These are phyloP conservation scores for Biscogniauxia marginata DNA, from an alignment of 2,329 filamentous ascomycete genomes.

Conservation along the genomic window DNA sequence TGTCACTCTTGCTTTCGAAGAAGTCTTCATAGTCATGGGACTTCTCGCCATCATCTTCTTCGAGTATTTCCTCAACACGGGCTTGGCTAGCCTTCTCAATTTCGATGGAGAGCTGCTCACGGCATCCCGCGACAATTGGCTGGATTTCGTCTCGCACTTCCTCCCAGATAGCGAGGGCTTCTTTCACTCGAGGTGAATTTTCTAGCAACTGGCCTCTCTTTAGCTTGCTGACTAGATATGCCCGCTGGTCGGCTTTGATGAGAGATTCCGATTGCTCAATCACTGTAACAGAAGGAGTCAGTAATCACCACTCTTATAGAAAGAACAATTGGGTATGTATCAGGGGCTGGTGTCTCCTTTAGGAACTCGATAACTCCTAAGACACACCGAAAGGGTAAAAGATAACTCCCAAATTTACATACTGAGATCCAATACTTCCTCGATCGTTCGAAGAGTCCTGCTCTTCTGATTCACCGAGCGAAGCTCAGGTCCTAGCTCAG, in stretches of 20 bases:
- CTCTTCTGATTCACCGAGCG: conserved; percentile 60
- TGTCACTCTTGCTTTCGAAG: conserved; percentile 34
- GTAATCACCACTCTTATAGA: too few relatives aligned
- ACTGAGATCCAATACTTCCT: conserved; percentile 83
- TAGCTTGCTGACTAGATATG: conserved; percentile 61
- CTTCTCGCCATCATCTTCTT: conserved; percentile 18
- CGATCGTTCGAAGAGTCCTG: conserved; percentile 74
- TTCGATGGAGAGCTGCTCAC: conserved; percentile 58
- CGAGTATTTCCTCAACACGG: conserved; percentile 11
- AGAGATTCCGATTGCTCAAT: conserved; percentile 75
- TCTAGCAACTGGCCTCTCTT: conserved; percentile 76
- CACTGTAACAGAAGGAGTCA: too few relatives aligned
- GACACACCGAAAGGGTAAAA: too few relatives aligned
- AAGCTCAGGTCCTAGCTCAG: conserved; percentile 70
- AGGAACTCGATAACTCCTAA: too few relatives aligned
- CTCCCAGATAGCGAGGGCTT: conserved; percentile 71
- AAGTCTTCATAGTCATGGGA: conserved; percentile 24
- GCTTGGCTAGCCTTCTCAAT: conserved; percentile 37
- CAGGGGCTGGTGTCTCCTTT: too few relatives aligned
- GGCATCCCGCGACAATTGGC: conserved; percentile 60
- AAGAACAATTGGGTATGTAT: too few relatives aligned
- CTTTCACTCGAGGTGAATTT: conserved; percentile 64
- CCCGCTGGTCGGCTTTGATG: conserved; percentile 68
- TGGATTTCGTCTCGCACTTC: conserved; percentile 50
- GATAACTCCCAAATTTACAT: too few relatives aligned